These are phyloP conservation scores for Lactarius deliciosus DNA, from an alignment of 768 basidiomycete genomes.

Conservation along the genomic window DNA sequence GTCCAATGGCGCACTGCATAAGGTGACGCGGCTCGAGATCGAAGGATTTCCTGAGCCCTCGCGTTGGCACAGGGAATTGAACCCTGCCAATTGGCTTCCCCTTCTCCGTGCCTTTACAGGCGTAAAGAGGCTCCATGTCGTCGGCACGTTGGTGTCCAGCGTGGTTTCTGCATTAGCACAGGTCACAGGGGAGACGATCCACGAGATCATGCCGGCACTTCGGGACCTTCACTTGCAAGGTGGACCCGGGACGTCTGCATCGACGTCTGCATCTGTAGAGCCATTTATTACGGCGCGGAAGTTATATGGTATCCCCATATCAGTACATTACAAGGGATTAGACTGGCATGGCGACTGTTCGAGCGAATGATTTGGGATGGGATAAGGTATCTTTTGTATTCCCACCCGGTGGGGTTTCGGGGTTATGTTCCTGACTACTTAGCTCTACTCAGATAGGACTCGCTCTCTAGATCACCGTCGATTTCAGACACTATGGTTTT, in stretches of 20 bases:
- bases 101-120: background rate
- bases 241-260: background rate
- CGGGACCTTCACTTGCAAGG: background rate
- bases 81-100: background rate
- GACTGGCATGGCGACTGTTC: background rate
- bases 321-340: background rate
- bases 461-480: too few relatives aligned
- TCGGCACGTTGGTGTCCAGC: background rate
- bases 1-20: too few relatives aligned
- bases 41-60: too few relatives aligned
- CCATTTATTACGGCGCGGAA: background rate
- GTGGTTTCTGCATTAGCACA: background rate
- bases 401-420: background rate
- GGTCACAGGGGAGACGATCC: background rate
- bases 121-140: background rate
- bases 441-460: too few relatives aligned
- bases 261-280: background rate
- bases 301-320: background rate
- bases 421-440: too few relatives aligned
- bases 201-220: constrained; percentile 2
- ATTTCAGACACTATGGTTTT: too few relatives aligned
- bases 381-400: background rate
- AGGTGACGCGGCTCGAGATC: background rate
- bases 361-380: background rate
- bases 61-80: background rate